phyloP scores from a whole-genome alignment of 768 basidiomycete genomes.

The Paxillus rubicundulus region DNA sequence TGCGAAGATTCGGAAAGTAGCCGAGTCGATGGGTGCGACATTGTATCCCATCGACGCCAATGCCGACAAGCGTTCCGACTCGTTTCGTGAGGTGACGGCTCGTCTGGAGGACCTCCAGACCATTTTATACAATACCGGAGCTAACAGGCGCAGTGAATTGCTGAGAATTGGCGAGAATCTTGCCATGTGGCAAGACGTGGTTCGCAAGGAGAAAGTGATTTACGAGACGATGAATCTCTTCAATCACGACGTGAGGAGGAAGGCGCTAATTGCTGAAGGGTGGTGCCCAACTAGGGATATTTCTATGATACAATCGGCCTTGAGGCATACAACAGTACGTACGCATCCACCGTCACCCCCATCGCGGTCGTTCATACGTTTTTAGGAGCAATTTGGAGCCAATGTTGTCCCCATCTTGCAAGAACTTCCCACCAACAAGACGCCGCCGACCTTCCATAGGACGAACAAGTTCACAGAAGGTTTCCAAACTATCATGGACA shows the following conservation, averaged over 20 bases:
- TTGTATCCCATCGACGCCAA: slow-evolving; percentile 96
- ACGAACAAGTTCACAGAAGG: slow-evolving; percentile 96
- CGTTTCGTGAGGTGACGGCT: slow-evolving; percentile 81
- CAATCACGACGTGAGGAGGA: slow-evolving; percentile 90
- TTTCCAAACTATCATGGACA: slow-evolving; percentile 98
- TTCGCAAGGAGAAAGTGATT: slow-evolving; percentile 92
- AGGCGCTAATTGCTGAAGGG: slow-evolving; percentile 95
- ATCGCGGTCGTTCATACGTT: neutral
- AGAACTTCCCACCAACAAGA: slow-evolving; percentile 84
- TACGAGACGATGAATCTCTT: slow-evolving; percentile 95
- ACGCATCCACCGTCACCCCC: neutral
- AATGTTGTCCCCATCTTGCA: slow-evolving; percentile 89
- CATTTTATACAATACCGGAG: slow-evolving; percentile 85
- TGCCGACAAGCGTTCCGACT: slow-evolving; percentile 86
- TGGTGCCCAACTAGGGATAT: slow-evolving; percentile 98
- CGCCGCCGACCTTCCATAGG: slow-evolving; percentile 91
- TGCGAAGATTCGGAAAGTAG: slow-evolving; percentile 95
- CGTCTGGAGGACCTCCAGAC: slow-evolving; percentile 91
- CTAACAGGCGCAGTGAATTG: slow-evolving; percentile 79
- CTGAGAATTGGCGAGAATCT: slow-evolving; percentile 81
- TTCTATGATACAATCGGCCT: slow-evolving; percentile 75
- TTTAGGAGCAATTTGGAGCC: slow-evolving; percentile 87
- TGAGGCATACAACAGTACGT: slow-evolving; percentile 80
- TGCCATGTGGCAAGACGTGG: slow-evolving; percentile 90
- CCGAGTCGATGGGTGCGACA: slow-evolving; percentile 98